phyloP scores from a whole-genome alignment of 441 rosid species.

The Viola pubescens region DNA sequence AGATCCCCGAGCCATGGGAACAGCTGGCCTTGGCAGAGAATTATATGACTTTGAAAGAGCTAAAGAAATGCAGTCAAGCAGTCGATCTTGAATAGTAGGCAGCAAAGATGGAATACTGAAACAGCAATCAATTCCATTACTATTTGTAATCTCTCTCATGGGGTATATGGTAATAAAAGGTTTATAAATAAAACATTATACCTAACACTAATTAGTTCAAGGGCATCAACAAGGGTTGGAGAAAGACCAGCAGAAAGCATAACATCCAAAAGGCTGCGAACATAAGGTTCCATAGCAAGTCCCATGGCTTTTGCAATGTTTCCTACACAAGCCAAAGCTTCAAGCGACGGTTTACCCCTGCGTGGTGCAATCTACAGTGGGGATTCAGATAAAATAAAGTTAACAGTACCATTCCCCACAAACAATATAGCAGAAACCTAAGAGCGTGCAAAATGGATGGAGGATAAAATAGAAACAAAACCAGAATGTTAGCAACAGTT shows the following conservation, averaged over 20 bases:
- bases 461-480: conserved; percentile 19
- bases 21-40: conserved; percentile 65
- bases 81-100: conserved; percentile 85
- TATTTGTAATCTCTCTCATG: conserved; percentile 2
- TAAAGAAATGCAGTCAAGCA: conserved; percentile 72
- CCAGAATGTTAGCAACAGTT: conserved; percentile 8
- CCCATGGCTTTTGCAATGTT: conserved; percentile 99
- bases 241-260: conserved; percentile 93
- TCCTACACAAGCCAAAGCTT: conserved; percentile 98
- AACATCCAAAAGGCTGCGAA: conserved; percentile 75
- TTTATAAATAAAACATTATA: conserved; percentile 18
- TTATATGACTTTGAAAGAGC: conserved; percentile 82
- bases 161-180: conserved; percentile 12
- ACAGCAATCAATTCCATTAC: conserved; percentile 20
- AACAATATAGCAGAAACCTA: neutral
- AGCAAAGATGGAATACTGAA: conserved; percentile 91
- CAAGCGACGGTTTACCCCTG: conserved; percentile 91
- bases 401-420: conserved; percentile 14
- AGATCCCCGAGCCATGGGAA: conserved; percentile 53
- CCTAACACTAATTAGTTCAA: conserved; percentile 86
- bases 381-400: conserved; percentile 7
- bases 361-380: conserved; percentile 90
- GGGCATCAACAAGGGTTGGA: conserved; percentile 75
- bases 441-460: conserved; percentile 1
- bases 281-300: conserved; percentile 73